Conservation (phyloP, 1,284 basidiomycete genomes). For the Tilletia caries region DNA sequence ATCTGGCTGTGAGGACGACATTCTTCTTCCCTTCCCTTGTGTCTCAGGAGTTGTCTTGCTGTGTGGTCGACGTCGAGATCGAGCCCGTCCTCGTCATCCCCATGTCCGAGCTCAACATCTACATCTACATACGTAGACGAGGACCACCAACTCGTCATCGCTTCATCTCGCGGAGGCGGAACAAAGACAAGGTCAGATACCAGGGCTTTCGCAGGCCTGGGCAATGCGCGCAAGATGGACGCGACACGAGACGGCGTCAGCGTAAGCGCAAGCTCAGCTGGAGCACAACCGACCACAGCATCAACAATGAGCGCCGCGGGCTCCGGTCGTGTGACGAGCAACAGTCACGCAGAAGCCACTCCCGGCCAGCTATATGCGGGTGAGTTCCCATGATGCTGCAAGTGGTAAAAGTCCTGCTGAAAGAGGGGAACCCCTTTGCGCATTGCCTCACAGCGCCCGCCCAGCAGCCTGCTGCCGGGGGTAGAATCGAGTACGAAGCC, state of each 20-base stretch:
- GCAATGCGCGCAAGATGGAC: too few relatives aligned
- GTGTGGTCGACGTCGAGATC: neutral
- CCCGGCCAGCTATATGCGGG: slow-evolving; percentile 8
- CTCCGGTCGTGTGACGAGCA: neutral
- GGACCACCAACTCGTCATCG: neutral
- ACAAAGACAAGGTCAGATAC: too few relatives aligned
- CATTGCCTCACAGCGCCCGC: neutral
- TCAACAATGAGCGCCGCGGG: neutral
- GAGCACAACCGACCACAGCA: too few relatives aligned
- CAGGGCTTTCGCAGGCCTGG: too few relatives aligned
- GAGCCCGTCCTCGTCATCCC: neutral
- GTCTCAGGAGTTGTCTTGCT: too few relatives aligned
- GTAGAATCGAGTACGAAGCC: slow-evolving; percentile 4
- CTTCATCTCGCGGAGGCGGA: too few relatives aligned
- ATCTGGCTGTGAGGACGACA: neutral
- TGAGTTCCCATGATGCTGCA: neutral
- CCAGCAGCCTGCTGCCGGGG: neutral
- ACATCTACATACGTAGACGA: neutral
- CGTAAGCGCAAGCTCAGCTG: neutral
- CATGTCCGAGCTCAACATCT: neutral
- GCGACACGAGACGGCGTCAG: neutral
- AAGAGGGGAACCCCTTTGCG: neutral
- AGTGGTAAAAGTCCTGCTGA: neutral
- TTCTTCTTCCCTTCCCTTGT: neutral
- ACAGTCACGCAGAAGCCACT: too few relatives aligned